phyloP scores from a whole-genome alignment of 23 red algal genomes.

The Cyanidioschyzon merolae region DNA sequence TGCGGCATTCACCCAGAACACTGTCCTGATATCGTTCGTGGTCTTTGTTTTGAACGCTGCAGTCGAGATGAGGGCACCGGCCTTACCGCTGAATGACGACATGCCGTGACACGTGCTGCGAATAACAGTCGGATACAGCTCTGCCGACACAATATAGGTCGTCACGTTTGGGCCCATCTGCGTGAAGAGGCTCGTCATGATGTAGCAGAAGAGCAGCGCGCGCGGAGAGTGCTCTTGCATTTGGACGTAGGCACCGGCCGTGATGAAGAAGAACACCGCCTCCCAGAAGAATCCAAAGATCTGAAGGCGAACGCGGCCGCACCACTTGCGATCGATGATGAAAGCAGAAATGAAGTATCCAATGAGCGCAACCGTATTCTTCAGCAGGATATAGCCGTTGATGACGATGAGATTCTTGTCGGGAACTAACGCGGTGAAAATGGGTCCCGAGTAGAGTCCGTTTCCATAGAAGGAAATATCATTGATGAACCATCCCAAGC shows the following conservation, averaged over 20 bases:
- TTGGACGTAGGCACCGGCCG: slow-evolving; percentile 11
- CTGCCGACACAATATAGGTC: slow-evolving; percentile 18
- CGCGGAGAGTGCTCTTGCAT: slow-evolving; percentile 20
- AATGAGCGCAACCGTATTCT: slow-evolving; percentile 25
- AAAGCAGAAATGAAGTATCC: slow-evolving; percentile 29
- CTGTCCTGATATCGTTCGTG: not conserved
- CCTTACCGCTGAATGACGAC: slow-evolving; percentile 20
- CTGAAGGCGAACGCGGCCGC: slow-evolving; percentile 18
- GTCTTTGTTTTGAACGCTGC: slow-evolving; percentile 21
- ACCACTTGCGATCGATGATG: slow-evolving; percentile 16
- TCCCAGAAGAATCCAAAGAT: slow-evolving; percentile 17
- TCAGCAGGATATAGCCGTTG: slow-evolving; percentile 15
- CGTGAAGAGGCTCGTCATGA: slow-evolving; percentile 25
- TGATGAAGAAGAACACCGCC: slow-evolving; percentile 16
- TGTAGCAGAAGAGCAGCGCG: slow-evolving; percentile 22
- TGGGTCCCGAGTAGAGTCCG: slow-evolving; percentile 20
- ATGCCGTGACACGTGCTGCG: slow-evolving; percentile 18
- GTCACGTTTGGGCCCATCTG: slow-evolving; percentile 25
- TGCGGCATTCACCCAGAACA: slow-evolving; percentile 16
- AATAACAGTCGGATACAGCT: slow-evolving; percentile 20
- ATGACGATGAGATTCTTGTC: slow-evolving; percentile 17
- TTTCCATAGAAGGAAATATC: slow-evolving; percentile 28
- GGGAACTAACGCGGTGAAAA: not conserved
- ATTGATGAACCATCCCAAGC: slow-evolving; percentile 30
- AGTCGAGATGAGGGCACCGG: slow-evolving; percentile 19